Conservation (phyloP, 257 asterid genomes). For the Coffea eugenioides region DNA sequence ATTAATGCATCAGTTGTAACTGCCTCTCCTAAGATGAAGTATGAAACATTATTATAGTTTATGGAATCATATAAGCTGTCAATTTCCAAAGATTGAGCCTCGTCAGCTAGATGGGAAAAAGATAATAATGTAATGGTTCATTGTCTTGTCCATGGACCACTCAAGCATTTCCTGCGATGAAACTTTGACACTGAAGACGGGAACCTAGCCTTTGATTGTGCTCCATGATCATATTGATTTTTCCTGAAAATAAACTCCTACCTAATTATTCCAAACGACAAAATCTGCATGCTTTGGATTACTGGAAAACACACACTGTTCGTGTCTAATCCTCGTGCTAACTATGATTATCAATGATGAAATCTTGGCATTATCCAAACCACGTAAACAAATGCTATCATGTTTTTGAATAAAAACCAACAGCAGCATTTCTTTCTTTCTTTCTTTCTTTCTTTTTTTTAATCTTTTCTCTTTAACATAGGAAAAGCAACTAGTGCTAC, state of each 20-base stretch:
- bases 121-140: neutral
- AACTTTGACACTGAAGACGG: neutral
- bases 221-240: neutral
- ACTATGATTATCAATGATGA: conserved; percentile 8
- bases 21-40: neutral
- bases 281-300: conserved; percentile 15
- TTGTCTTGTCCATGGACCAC: neutral
- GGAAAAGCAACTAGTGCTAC: neutral
- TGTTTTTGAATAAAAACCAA: neutral
- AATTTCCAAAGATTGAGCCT: conserved; percentile 7
- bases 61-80: conserved; percentile 6
- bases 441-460: no score
- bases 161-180: neutral
- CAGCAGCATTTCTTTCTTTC: neutral
- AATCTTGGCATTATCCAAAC: conserved; percentile 6
- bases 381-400: neutral
- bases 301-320: neutral
- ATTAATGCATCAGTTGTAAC: neutral
- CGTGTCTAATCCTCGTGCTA: conserved; percentile 12
- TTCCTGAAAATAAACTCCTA: conserved; percentile 10
- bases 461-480: no score
- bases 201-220: neutral
- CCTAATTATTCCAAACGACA: neutral
- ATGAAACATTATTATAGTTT: neutral
- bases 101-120: neutral